A percentile compares a stretch with the other conserved stretches of the same genome.
Evolutionary conservation across 2,329 filamentous ascomycete genomes (phyloP).

Genomic region (Aspergillus sp.): DNA sequence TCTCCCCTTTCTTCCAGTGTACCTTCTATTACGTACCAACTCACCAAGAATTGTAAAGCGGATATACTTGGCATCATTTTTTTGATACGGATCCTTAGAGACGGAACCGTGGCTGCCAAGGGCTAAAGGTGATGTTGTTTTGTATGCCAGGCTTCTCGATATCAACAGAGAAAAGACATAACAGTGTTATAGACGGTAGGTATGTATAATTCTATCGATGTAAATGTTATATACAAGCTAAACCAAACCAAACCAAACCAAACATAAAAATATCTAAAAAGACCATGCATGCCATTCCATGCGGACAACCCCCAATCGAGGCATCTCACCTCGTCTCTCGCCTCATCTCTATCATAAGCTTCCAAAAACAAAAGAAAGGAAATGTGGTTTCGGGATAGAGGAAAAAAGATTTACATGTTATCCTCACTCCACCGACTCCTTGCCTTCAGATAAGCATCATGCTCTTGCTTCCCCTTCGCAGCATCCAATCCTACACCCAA

Average conservation of each 20-base stretch:
- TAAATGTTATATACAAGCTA: constrained; percentile 2
- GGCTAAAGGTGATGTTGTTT: too few relatives aligned
- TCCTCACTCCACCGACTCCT: constrained; percentile 53
- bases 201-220: constrained; percentile 6
- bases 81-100: too few relatives aligned
- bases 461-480: constrained; percentile 45
- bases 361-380: background rate
- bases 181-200: too few relatives aligned
- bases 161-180: too few relatives aligned
- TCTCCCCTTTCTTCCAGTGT: too few relatives aligned
- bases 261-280: constrained; percentile 1
- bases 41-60: too few relatives aligned
- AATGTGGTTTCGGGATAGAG: background rate
- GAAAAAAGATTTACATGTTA: constrained; percentile 33
- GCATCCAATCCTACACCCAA: constrained; percentile 42
- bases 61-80: too few relatives aligned
- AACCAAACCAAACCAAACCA: background rate
- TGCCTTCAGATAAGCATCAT: constrained; percentile 49
- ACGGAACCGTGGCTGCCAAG: too few relatives aligned
- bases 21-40: too few relatives aligned
- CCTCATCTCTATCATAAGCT: background rate
- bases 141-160: too few relatives aligned
- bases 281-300: background rate
- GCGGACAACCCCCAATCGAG: background rate
- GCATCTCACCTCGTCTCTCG: too few relatives aligned